Evolutionary conservation across 768 basidiomycete genomes (phyloP), one percentile per base, ranked within the genome.

Genomic region (Auriscalpium orientale): DNA sequence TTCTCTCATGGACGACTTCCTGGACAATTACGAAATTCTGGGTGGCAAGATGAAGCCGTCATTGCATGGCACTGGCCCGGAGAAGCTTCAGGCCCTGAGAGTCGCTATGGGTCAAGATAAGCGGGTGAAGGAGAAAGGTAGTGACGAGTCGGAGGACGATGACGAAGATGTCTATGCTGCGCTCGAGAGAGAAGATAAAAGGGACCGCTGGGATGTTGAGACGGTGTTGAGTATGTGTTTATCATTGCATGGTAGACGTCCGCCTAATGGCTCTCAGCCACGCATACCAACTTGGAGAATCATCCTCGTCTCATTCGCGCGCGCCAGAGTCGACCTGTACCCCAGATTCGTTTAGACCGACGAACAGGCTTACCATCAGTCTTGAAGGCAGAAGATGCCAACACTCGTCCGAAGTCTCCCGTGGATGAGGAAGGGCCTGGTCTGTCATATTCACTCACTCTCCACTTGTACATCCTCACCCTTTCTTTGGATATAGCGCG

Each of bases 211-310:
- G 97, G 97, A 99, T 67, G 95, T 91, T 58, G 95, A 99, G 70
- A 97, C 93, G 1, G 89, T 99, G 40, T 74, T 99, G 2, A 85
- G 95, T 95, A 69, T 68, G 89, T 78, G 11, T 28, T 43, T 6
- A 12, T 46, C 34, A 18, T 28, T 37, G 36, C 21, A 43, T 55
- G 3, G 12, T n/a, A 52, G 20, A 34, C 13, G 22, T 10, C 36
- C 36, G n/a, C 35, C 4, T n/a, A 20, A 21, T 18, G 36, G 47
- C 46, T 38, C 22, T 53, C 28, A 48, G 95, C 89, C 9, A 98
- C 95, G 10, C 95, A 94, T 67, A 88, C 92, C n/a, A 99, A 97
- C 66, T 77, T 98, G 8, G 97, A 97, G 68, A 99, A 99, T 65
- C 97, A 98, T 67, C 97, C 97, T 0, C 82, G 87, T 9, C 73